Evolutionary conservation across 176 grass and related monocot species (phyloP).

Genomic region (Hyparrhenia diplandra): DNA sequence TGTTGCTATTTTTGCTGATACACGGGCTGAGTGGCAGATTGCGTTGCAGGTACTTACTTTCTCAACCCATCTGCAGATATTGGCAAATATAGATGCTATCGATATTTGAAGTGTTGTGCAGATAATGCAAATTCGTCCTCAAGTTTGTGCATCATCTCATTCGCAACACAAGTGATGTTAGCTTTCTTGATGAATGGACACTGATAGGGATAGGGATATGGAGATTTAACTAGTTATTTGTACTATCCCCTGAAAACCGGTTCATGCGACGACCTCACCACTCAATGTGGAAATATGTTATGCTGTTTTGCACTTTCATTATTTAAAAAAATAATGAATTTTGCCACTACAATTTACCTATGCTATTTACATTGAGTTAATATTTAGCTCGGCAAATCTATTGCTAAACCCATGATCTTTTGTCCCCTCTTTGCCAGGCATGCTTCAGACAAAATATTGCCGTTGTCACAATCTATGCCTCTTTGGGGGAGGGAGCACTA

Average conservation of each 20-base stretch:
- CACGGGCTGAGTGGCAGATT: constrained; percentile 85
- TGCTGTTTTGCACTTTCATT: background rate
- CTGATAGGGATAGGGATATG: background rate
- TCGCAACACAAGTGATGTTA: background rate
- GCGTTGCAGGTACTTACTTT: constrained; percentile 85
- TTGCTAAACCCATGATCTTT: constrained; percentile 6
- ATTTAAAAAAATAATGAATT: no score
- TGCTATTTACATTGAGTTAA: constrained; percentile 8
- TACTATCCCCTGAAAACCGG: background rate
- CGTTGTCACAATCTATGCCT: constrained; percentile 94
- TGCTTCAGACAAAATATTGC: constrained; percentile 89
- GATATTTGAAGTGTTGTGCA: background rate
- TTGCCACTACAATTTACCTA: background rate
- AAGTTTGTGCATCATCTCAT: background rate
- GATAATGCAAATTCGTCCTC: background rate
- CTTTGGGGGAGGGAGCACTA: constrained; percentile 80
- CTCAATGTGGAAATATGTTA: background rate
- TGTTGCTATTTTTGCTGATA: constrained; percentile 92
- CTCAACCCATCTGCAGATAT: background rate
- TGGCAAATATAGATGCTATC: background rate
- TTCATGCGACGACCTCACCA: background rate
- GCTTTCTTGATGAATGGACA: background rate
- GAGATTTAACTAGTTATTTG: background rate
- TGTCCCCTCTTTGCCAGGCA: constrained; percentile 49
- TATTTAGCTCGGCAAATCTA: background rate